phyloP scores from a whole-genome alignment of 768 basidiomycete species.

The Tricholoma flavovirens region DNA sequence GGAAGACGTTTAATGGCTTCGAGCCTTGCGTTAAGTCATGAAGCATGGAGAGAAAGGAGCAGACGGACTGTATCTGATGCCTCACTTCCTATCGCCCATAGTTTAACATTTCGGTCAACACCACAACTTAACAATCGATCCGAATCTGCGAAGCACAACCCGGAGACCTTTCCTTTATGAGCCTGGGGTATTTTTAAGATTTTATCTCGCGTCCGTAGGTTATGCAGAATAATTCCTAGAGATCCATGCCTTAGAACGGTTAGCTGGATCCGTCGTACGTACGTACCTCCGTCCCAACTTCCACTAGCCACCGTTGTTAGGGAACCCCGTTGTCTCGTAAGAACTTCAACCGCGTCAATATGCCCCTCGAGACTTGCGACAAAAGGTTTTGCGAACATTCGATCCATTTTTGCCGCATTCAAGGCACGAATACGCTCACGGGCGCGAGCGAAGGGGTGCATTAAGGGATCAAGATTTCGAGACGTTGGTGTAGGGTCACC shows the following conservation, averaged over 20 bases:
- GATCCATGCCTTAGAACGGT: background rate
- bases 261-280: conserved; percentile 3
- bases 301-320: conserved; percentile 82
- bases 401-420: conserved; percentile 94
- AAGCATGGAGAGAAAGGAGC: background rate
- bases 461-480: conserved; percentile 89
- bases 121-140: conserved; percentile 72
- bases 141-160: conserved; percentile 65
- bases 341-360: conserved; percentile 86
- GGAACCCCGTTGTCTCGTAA: conserved; percentile 67
- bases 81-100: conserved; percentile 55
- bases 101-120: conserved; percentile 74
- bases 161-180: conserved; percentile 83
- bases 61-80: conserved; percentile 28
- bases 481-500: conserved; percentile 86
- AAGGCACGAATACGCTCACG: conserved; percentile 91
- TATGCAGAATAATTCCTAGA: conserved; percentile 81
- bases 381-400: conserved; percentile 98
- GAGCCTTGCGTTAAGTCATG: conserved; percentile 10
- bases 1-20: conserved; percentile 71
- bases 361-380: conserved; percentile 88
- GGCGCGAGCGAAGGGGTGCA: conserved; percentile 91
- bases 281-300: conserved; percentile 92
- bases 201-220: conserved; percentile 55
- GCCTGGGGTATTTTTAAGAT: conserved; percentile 57